Conservation (phyloP, 140 eudicot genomes). For the Stevia rebaudiana region DNA sequence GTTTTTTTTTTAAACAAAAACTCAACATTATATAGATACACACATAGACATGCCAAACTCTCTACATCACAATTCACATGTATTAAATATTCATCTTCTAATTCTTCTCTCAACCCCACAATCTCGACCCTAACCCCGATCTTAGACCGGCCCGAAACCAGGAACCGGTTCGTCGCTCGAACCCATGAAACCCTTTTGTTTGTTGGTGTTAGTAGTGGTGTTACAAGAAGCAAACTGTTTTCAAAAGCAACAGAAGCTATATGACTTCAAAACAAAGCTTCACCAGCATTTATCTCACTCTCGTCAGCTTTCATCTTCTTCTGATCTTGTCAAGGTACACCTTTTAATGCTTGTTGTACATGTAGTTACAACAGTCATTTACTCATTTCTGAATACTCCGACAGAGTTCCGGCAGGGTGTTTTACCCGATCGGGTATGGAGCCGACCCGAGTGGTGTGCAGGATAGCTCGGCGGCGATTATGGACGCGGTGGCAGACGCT, state of each 20-base stretch:
- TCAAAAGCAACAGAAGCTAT: slow-evolving; percentile 32
- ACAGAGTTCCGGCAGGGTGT: slow-evolving; percentile 54
- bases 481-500: slow-evolving; percentile 44
- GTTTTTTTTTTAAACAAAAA: background rate
- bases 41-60: slow-evolving; percentile 22
- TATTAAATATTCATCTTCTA: background rate
- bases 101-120: slow-evolving; percentile 9
- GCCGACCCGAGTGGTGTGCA: slow-evolving; percentile 62
- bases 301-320: slow-evolving; percentile 14
- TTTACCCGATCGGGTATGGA: slow-evolving; percentile 64
- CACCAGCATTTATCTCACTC: slow-evolving; percentile 22
- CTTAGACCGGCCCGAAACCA: background rate
- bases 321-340: slow-evolving; percentile 28
- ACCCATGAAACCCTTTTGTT: slow-evolving; percentile 28
- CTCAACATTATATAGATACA: slow-evolving; percentile 16
- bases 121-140: background rate
- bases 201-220: slow-evolving; percentile 1
- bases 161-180: background rate
- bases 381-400: background rate
- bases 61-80: slow-evolving; percentile 8
- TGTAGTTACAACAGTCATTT: background rate
- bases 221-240: slow-evolving; percentile 29
- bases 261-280: slow-evolving; percentile 47
- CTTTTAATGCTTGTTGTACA: slow-evolving; percentile 13
- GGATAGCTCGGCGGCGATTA: slow-evolving; percentile 56